Base-by-base conservation (phyloP, 148 eudicot genomes). In the Cornus florida region DNA sequence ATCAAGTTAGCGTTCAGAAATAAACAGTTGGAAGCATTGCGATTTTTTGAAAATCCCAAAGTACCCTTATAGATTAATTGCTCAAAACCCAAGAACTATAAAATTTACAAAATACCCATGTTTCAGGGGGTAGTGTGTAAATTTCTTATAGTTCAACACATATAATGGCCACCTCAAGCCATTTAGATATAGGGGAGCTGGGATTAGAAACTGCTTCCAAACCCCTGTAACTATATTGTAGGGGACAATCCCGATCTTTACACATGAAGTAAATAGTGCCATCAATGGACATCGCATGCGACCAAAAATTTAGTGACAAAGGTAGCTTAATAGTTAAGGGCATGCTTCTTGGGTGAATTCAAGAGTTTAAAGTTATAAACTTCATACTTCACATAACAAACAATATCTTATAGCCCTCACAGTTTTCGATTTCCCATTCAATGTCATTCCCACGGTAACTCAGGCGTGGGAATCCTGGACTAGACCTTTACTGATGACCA, bases 171-270 rank as follows among this genome's bases (percentile, higher is more conserved):
- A 28, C 28, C 28, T 28, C 28, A 28, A 28, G 71, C 92, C 97
- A 0, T 88, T 85, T 73, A 90, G 82, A 76, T 90, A 84, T 5
- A 86, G 86, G 48, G 99, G 99, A 80, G 71, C 72, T 1, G 99
- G 99, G 85, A 96, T 88, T 6, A 80, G 62, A 66, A 82, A 88
- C 83, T 96, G 93, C 80, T 83, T 90, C 99, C 99, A 96, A 43
- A 69, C 62, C 75, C 92, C 88, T 0, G 77, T 84, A 23, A 20
- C 85, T 88, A 89, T 89, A 66, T 90, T 81, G 69, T 94, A 96
- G 62, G 90, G 87, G 77, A 96, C 83, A 22, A 96, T 83, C 84
- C 99, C 99, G 99, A n/a, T 87, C 93, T 0, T 89, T 87, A 22
- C 94, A 83, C 92, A 94, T 76, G 87, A 96, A 96, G 84, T 90